These are phyloP conservation scores for Aspergillus unguis DNA, from an alignment of 2,329 filamentous ascomycete genomes.

Conservation along the genomic window DNA sequence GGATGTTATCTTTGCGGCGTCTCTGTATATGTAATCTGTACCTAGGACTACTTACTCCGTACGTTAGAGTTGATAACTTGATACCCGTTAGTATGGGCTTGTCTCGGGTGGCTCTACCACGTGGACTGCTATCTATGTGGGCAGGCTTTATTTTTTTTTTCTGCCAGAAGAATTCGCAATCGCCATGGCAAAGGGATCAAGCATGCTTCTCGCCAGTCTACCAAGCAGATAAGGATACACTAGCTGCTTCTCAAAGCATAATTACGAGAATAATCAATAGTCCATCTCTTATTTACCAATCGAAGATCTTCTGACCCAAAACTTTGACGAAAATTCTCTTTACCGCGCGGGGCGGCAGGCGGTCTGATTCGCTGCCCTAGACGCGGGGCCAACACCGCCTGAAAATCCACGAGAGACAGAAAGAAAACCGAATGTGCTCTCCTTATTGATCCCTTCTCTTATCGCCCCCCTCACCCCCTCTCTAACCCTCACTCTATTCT, in stretches of 20 bases:
- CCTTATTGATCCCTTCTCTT: conserved; percentile 10
- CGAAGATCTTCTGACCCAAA: not conserved
- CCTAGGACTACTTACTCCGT: no score
- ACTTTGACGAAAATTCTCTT: conserved; percentile 18
- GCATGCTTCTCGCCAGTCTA: not conserved
- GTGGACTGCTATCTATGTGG: conserved; percentile 5
- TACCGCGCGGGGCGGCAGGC: conserved; percentile 23
- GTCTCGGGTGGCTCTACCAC: conserved; percentile 7
- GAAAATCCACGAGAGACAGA: conserved; percentile 25
- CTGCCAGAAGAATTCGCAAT: conserved; percentile 12
- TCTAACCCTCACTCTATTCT: conserved; percentile 11
- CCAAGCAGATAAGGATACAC: not conserved
- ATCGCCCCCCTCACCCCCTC: conserved; percentile 22
- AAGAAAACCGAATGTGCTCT: conserved; percentile 21
- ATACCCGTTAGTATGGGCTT: not conserved
- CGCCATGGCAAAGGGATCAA: not conserved
- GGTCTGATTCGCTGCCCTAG: conserved; percentile 26
- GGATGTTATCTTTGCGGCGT: conserved; percentile 87
- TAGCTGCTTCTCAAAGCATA: no score
- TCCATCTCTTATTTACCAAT: not conserved
- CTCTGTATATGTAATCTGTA: conserved; percentile 69
- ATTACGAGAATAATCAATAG: not conserved
- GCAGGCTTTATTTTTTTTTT: conserved; percentile 10
- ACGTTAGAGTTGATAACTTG: no score
- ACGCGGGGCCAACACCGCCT: conserved; percentile 24